Conservation (phyloP, 2,329 filamentous ascomycete genomes). For the Cucurbitaria berberidis region DNA sequence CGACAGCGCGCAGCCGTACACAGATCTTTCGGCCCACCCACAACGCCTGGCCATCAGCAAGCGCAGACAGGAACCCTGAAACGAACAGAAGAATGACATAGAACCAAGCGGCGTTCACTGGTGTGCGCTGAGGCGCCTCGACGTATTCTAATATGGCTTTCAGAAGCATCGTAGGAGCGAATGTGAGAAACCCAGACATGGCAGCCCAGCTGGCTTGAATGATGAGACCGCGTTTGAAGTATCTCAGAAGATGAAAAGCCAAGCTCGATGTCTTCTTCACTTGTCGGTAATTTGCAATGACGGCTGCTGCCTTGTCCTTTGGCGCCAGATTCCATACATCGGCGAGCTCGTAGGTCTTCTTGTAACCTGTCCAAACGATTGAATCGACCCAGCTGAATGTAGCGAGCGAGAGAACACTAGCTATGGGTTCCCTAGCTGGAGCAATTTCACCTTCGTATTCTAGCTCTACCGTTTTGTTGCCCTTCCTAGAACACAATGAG, state of each 20-base stretch:
- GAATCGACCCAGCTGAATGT: constrained; percentile 92
- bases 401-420: constrained; percentile 84
- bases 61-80: constrained; percentile 79
- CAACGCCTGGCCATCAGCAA: constrained; percentile 83
- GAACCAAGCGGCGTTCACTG: constrained; percentile 90
- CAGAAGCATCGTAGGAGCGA: constrained; percentile 87
- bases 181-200: constrained; percentile 81
- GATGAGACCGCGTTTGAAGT: constrained; percentile 79
- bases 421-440: constrained; percentile 83
- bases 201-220: constrained; percentile 82
- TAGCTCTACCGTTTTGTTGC: constrained; percentile 85
- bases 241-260: constrained; percentile 79
- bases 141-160: constrained; percentile 93
- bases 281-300: constrained; percentile 83
- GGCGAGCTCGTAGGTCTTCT: constrained; percentile 77
- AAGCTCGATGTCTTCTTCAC: constrained; percentile 81
- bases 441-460: constrained; percentile 89
- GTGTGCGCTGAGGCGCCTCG: constrained; percentile 77
- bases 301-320: constrained; percentile 82
- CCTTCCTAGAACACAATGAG: constrained; percentile 82
- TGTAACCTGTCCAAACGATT: constrained; percentile 88
- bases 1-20: constrained; percentile 89
- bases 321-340: constrained; percentile 92
- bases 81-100: constrained; percentile 90
- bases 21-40: constrained; percentile 96